Evolutionary conservation across 1,139 yeast species (phyloP).

Genomic region (Hyphopichia pseudoburtonii): DNA sequence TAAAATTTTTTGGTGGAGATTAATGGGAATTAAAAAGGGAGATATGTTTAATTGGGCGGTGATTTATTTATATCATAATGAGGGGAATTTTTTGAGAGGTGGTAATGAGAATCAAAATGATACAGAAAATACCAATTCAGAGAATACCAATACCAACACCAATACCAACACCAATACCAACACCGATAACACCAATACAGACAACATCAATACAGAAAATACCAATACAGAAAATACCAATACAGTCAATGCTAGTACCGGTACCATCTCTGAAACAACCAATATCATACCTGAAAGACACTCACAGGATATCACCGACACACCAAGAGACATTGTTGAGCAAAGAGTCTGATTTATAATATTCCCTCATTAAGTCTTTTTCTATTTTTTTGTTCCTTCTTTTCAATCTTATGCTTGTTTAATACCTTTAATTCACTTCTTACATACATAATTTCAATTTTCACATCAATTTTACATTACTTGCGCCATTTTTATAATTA

Average conservation of each 20-base stretch:
- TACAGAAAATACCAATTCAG: neutral
- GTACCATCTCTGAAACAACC: neutral
- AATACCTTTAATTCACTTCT: neutral
- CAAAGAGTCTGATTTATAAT: conserved; percentile 19
- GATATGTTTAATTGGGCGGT: conserved; percentile 57
- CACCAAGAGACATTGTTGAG: conserved; percentile 23
- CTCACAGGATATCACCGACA: neutral
- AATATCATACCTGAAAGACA: conserved; percentile 1
- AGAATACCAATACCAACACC: neutral
- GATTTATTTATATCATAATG: conserved; percentile 32
- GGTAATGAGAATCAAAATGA: neutral
- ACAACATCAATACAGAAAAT: neutral
- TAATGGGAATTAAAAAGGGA: conserved; percentile 51
- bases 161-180: neutral
- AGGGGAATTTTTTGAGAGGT: no score
- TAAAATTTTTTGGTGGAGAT: conserved; percentile 48
- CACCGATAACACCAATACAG: neutral
- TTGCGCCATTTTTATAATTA: no score
- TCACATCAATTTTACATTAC: no score
- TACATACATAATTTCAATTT: no score
- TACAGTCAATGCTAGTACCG: neutral
- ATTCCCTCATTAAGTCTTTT: neutral
- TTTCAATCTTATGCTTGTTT: neutral
- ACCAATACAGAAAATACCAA: conserved; percentile 2
- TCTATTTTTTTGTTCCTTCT: neutral